A percentile compares a stretch with the other conserved stretches of the same genome.
phyloP scores from a whole-genome alignment of 495 filamentous ascomycete species.

The Hypoxylon rickii region DNA sequence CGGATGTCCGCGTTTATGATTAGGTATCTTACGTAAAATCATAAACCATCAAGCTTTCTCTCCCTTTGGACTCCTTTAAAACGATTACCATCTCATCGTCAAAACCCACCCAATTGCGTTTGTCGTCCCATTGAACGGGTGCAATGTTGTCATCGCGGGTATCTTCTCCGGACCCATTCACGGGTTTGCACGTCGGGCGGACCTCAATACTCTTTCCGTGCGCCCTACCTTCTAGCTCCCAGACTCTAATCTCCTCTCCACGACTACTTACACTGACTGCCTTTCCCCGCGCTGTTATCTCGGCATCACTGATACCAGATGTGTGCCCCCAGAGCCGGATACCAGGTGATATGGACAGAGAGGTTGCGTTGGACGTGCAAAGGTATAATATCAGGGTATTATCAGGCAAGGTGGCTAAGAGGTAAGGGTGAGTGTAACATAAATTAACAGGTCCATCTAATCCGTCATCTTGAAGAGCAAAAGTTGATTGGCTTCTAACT shows the following conservation, averaged over 20 bases:
- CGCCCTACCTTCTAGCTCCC: conserved; percentile 85
- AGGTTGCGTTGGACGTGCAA: conserved; percentile 70
- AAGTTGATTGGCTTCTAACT: conserved; percentile 40
- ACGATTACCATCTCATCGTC: conserved; percentile 93
- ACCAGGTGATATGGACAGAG: conserved; percentile 72
- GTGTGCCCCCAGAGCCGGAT: conserved; percentile 92
- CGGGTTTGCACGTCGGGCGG: conserved; percentile 44
- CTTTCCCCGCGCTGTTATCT: conserved; percentile 85
- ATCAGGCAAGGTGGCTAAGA: conserved; percentile 84
- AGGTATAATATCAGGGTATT: conserved; percentile 91
- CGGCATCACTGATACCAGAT: conserved; percentile 82
- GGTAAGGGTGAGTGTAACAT: conserved; percentile 89
- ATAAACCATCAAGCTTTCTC: conserved; percentile 81
- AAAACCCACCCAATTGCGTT: conserved; percentile 77
- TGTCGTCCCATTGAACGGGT: conserved; percentile 35
- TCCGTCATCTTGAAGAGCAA: conserved; percentile 2
- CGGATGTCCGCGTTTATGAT: too few species aligned
- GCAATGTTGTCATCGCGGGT: conserved; percentile 19
- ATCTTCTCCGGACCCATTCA: conserved; percentile 19
- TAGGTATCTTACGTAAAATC: conserved; percentile 74
- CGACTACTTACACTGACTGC: conserved; percentile 83
- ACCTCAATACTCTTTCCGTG: conserved; percentile 49
- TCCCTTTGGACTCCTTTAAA: conserved; percentile 71
- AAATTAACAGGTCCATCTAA: conserved; percentile 68
- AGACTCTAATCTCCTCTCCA: conserved; percentile 88